A percentile compares a stretch with the other conserved stretches of the same genome.
Conservation (phyloP, 2,329 filamentous ascomycete genomes). For the Beauveria bassiana region DNA sequence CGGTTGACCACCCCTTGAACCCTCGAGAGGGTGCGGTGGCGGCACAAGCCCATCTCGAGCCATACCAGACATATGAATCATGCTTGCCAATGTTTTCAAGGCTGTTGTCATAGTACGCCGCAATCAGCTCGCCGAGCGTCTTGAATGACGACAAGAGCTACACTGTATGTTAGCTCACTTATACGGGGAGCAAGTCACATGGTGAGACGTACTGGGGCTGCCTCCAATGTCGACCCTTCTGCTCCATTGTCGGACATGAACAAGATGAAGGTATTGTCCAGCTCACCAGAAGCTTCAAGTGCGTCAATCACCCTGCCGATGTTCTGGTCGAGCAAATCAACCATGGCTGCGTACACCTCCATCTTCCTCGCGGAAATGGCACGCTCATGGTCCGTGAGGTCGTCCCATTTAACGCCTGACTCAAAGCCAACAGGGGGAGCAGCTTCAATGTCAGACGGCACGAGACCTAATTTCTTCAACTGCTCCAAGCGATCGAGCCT, state of each 20-base stretch:
- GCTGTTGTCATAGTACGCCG: constrained; percentile 37
- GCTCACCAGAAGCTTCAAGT: constrained; percentile 37
- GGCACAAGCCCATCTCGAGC: constrained; percentile 43
- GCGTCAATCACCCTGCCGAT: constrained; percentile 42
- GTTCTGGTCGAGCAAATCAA: constrained; percentile 42
- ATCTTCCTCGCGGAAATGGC: constrained; percentile 15
- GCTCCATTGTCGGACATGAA: constrained; percentile 49
- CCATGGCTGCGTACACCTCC: constrained; percentile 45
- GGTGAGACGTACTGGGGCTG: constrained; percentile 39
- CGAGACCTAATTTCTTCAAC: constrained; percentile 34
- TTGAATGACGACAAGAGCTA: not conserved
- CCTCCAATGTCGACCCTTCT: constrained; percentile 49
- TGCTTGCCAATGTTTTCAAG: constrained; percentile 47
- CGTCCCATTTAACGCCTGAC: constrained; percentile 15
- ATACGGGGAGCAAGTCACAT: not conserved
- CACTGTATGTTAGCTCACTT: not conserved
- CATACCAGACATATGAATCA: constrained; percentile 55
- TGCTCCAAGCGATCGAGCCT: constrained; percentile 34
- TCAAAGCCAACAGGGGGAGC: constrained; percentile 5
- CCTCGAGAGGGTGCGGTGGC: constrained; percentile 29
- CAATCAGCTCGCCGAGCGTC: not conserved
- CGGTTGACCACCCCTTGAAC: constrained; percentile 33
- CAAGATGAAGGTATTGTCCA: constrained; percentile 46
- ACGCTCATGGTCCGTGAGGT: constrained; percentile 7
- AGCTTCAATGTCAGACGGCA: constrained; percentile 23